Evolutionary conservation across 1,139 yeast species (phyloP).

Genomic region (Debaryomyces robertsiae): DNA sequence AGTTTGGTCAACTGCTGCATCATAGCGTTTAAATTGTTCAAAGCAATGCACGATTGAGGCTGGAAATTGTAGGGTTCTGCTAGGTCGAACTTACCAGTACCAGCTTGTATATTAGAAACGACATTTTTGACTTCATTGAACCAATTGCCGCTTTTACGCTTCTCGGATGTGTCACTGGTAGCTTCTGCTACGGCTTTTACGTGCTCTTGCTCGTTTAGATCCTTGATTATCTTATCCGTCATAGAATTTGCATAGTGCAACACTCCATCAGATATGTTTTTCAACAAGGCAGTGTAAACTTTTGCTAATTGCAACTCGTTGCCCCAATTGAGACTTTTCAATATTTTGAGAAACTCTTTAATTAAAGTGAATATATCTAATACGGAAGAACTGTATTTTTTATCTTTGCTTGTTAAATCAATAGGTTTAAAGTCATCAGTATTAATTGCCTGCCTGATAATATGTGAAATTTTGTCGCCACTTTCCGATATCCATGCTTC

Average conservation of each 20-base stretch:
- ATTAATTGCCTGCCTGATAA: conserved; percentile 57
- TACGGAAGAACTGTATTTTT: conserved; percentile 55
- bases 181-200: conserved; percentile 25
- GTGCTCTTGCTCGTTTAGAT: conserved; percentile 46
- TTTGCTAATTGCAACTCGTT: conserved; percentile 62
- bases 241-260: conserved; percentile 53
- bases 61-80: conserved; percentile 65
- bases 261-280: conserved; percentile 63
- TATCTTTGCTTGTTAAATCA: conserved; percentile 42
- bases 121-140: conserved; percentile 49
- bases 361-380: conserved; percentile 68
- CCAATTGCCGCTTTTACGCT: conserved; percentile 38
- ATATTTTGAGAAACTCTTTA: conserved; percentile 55
- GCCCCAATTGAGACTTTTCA: conserved; percentile 63
- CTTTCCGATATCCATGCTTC: conserved; percentile 59
- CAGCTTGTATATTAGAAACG: conserved; percentile 46
- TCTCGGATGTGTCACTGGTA: conserved; percentile 29
- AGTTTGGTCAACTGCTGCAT: conserved; percentile 57
- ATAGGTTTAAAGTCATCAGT: conserved; percentile 60
- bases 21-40: conserved; percentile 70
- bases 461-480: conserved; percentile 47
- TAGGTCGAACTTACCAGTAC: conserved; percentile 31
- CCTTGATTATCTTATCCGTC: conserved; percentile 50
- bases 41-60: conserved; percentile 68
- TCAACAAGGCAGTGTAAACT: conserved; percentile 58